These are phyloP conservation scores for Phytophthora cryptogea DNA, from an alignment of 352 stramenopile genomes.

Conservation along the genomic window DNA sequence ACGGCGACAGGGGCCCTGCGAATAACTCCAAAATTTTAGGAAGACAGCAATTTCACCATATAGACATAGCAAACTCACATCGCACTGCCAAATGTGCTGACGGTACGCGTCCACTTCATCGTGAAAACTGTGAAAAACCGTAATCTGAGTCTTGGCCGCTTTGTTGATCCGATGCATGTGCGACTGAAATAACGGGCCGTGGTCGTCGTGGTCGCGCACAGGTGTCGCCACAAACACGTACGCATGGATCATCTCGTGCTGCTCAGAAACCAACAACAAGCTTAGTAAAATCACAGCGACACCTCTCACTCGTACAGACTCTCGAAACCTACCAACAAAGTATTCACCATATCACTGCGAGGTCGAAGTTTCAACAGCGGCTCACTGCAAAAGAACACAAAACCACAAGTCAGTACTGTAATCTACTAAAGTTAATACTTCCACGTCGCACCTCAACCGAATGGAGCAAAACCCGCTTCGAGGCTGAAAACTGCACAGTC, in stretches of 20 bases:
- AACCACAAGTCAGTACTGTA: not conserved
- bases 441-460: constrained; percentile 57
- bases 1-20: constrained; percentile 65
- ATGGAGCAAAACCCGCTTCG: constrained; percentile 84
- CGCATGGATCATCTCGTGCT: constrained; percentile 93
- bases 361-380: constrained; percentile 82
- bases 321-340: constrained; percentile 57
- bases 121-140: constrained; percentile 90
- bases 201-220: constrained; percentile 84
- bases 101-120: constrained; percentile 89
- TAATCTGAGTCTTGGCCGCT: constrained; percentile 71
- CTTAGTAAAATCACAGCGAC: no score
- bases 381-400: constrained; percentile 45
- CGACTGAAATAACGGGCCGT: constrained; percentile 80
- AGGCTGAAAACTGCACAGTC: constrained; percentile 80
- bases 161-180: constrained; percentile 86
- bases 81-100: constrained; percentile 87
- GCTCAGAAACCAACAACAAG: not conserved
- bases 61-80: constrained; percentile 41
- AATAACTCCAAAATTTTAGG: not conserved
- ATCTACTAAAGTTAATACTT: not conserved
- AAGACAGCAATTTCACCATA: not conserved
- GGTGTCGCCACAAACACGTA: constrained; percentile 85
- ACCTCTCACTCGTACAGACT: not conserved
- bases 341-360: constrained; percentile 86